Conservation (phyloP, 345 rosid genomes). For the Syzygium jambos region DNA sequence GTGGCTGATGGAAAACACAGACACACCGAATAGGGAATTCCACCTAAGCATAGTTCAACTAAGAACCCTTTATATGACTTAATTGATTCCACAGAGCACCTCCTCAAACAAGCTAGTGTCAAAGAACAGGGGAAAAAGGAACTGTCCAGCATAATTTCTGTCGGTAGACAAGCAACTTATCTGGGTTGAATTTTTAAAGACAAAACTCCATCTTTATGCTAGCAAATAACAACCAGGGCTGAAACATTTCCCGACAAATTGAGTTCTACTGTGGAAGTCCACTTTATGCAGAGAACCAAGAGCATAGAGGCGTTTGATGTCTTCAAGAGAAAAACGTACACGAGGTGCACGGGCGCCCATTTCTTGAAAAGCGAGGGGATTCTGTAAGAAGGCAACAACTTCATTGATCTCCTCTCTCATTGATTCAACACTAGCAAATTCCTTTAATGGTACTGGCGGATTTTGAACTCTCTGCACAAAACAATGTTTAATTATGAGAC, state of each 20-base stretch:
- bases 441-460: constrained; percentile 79
- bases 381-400: constrained; percentile 88
- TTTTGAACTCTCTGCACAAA: constrained; percentile 73
- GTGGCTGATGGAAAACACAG: not conserved
- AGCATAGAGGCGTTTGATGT: not conserved
- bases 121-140: not conserved
- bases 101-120: not conserved
- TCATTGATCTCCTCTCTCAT: constrained; percentile 96
- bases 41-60: not conserved
- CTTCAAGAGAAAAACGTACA: constrained; percentile 32
- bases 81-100: not conserved
- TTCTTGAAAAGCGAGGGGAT: constrained; percentile 85
- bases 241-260: not conserved
- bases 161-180: not conserved
- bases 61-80: not conserved
- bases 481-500: not conserved
- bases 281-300: not conserved
- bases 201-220: not conserved
- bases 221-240: not conserved
- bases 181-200: not conserved
- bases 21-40: not conserved
- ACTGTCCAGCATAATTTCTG: not conserved
- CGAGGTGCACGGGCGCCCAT: constrained; percentile 92
- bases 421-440: constrained; percentile 87
- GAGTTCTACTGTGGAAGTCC: not conserved